A percentile compares a stretch with the other conserved stretches of the same genome.
phyloP scores from a whole-genome alignment of 2,329 filamentous ascomycete genomes.

The Chaetomiaceae sp. region DNA sequence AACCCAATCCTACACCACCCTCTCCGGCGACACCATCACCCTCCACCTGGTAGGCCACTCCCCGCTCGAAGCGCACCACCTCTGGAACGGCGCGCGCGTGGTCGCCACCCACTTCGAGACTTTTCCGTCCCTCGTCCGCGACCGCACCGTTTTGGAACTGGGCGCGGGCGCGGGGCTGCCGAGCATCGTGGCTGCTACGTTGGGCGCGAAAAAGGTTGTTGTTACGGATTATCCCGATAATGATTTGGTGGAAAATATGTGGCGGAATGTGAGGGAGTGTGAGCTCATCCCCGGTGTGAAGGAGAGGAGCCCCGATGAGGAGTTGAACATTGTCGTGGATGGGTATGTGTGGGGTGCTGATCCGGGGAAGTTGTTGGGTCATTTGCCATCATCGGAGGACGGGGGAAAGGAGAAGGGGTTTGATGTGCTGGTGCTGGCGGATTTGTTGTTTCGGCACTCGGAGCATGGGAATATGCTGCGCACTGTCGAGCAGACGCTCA shows the following conservation, averaged over 20 bases:
- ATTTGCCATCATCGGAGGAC: constrained; percentile 39
- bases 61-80: constrained; percentile 81
- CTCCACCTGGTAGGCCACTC: constrained; percentile 82
- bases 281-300: constrained; percentile 38
- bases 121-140: constrained; percentile 57
- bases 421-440: constrained; percentile 80
- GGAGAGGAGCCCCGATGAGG: constrained; percentile 32
- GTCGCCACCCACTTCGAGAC: constrained; percentile 75
- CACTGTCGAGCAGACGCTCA: constrained; percentile 65
- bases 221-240: constrained; percentile 86
- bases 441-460: constrained; percentile 85
- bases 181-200: constrained; percentile 68
- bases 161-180: constrained; percentile 85
- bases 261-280: constrained; percentile 65
- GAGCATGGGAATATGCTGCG: constrained; percentile 76
- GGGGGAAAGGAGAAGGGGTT: constrained; percentile 47
- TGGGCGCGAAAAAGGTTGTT: constrained; percentile 67
- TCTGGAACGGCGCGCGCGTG: constrained; percentile 86
- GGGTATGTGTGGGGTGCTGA: constrained; percentile 84
- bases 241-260: constrained; percentile 76
- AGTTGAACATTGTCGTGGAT: constrained; percentile 48
- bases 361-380: constrained; percentile 51
- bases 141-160: constrained; percentile 75
- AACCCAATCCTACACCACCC: constrained; percentile 65
- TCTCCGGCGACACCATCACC: constrained; percentile 59